Conservation (phyloP, 345 rosid genomes). For the Salix purpurea region DNA sequence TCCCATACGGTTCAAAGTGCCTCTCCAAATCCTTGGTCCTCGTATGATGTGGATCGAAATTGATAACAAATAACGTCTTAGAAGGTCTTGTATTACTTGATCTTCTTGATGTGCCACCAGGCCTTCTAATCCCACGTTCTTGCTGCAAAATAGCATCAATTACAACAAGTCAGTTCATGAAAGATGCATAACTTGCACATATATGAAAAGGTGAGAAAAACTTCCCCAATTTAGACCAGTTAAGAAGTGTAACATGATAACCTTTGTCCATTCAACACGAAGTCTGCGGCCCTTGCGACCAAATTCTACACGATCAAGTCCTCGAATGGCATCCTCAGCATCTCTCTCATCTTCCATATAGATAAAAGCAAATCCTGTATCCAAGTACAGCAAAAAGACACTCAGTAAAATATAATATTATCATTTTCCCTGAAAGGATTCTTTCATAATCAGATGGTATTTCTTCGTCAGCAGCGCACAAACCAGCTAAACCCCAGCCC, state of each 20-base stretch:
- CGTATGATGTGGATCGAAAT: slow-evolving; percentile 76
- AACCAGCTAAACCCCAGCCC: slow-evolving; percentile 30
- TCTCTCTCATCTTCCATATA: slow-evolving; percentile 98
- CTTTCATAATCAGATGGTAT: slow-evolving; percentile 24
- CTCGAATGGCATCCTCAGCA: slow-evolving; percentile 96
- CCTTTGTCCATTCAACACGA: slow-evolving; percentile 99
- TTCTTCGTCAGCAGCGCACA: slow-evolving; percentile 25
- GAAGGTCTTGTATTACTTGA: slow-evolving; percentile 67
- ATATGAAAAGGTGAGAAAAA: not conserved
- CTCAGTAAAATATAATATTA: not conserved
- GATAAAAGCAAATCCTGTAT: slow-evolving; percentile 78
- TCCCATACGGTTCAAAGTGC: slow-evolving; percentile 93
- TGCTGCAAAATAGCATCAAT: slow-evolving; percentile 40
- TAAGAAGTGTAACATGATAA: not conserved
- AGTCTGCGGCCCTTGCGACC: slow-evolving; percentile 94
- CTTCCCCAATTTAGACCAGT: not conserved
- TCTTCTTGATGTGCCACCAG: slow-evolving; percentile 59
- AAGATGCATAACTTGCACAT: not conserved
- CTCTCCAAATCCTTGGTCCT: slow-evolving; percentile 89
- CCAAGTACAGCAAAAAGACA: not conserved
- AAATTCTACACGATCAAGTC: slow-evolving; percentile 71
- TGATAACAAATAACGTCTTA: slow-evolving; percentile 89
- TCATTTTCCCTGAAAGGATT: slow-evolving; percentile 27
- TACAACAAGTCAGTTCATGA: not conserved
- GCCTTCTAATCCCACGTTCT: slow-evolving; percentile 66